phyloP scores from a whole-genome alignment of 2,329 filamentous ascomycete species.

The Fusarium burgessii region DNA sequence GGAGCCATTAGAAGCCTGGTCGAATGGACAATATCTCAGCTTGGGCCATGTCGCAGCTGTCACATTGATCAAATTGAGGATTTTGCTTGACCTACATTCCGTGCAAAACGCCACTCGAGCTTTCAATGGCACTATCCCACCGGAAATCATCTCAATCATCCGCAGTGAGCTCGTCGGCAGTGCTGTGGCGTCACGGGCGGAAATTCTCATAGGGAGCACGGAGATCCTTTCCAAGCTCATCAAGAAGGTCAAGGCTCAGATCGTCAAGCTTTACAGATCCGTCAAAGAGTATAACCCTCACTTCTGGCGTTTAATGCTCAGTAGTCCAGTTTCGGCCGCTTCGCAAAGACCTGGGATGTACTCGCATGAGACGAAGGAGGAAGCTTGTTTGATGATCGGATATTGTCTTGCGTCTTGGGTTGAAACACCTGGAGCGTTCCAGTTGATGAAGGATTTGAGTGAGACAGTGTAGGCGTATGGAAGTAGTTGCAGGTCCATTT shows the following conservation, averaged over 20 bases:
- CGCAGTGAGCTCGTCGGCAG: slow-evolving; percentile 26
- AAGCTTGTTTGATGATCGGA: slow-evolving; percentile 24
- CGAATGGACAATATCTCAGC: neutral
- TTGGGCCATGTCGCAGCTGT: slow-evolving; percentile 30
- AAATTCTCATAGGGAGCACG: slow-evolving; percentile 2
- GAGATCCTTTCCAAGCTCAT: slow-evolving; percentile 4
- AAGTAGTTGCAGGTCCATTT: accelerated
- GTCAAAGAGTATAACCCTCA: slow-evolving; percentile 29
- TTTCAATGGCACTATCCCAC: slow-evolving; percentile 20
- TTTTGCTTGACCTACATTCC: slow-evolving; percentile 41
- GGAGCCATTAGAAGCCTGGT: neutral
- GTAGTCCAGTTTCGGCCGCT: neutral
- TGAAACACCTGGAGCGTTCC: slow-evolving; percentile 34
- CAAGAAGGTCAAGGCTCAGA: slow-evolving; percentile 30
- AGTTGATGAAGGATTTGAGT: slow-evolving; percentile 2
- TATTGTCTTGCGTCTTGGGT: slow-evolving; percentile 30
- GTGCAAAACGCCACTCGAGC: slow-evolving; percentile 23
- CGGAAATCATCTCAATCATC: slow-evolving; percentile 42
- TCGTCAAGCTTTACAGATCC: slow-evolving; percentile 20
- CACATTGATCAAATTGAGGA: slow-evolving; percentile 41
- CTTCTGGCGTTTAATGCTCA: slow-evolving; percentile 37
- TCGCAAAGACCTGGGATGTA: slow-evolving; percentile 13
- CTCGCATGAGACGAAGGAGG: slow-evolving; percentile 13
- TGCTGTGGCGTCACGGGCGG: neutral
- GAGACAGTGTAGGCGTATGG: neutral